phyloP scores from a whole-genome alignment of 768 basidiomycete genomes.

The Lentinus tigrinus region DNA sequence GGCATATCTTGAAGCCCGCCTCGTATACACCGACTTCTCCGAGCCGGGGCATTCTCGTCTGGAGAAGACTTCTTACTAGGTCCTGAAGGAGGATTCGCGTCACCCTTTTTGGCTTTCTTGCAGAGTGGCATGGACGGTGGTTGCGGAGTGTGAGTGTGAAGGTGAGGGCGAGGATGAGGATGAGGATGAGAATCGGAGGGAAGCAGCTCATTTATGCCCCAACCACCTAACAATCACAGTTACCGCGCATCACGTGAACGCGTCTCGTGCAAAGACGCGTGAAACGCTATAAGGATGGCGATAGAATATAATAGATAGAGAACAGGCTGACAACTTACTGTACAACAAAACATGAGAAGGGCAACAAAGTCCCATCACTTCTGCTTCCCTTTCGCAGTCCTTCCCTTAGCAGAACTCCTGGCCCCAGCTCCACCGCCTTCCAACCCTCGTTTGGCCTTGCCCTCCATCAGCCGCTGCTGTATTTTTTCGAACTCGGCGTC shows the following conservation, averaged over 20 bases:
- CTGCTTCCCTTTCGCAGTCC: conserved; percentile 13
- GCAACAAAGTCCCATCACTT: conserved; percentile 7
- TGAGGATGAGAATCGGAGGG: neutral
- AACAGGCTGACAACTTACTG: conserved; percentile 6
- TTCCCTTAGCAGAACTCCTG: conserved; percentile 5
- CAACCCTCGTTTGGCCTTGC: conserved; percentile 37
- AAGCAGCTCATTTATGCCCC: neutral
- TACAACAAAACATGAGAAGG: conserved; percentile 1
- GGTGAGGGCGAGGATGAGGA: too few relatives aligned
- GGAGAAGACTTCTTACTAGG: too few relatives aligned
- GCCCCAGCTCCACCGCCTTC: conserved; percentile 8
- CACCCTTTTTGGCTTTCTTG: too few relatives aligned
- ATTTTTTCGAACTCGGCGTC: conserved; percentile 64
- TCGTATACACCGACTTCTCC: too few relatives aligned
- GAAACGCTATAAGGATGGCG: neutral
- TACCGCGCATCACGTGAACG: neutral
- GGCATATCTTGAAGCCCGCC: too few relatives aligned
- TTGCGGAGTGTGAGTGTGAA: too few relatives aligned
- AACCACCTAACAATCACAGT: neutral
- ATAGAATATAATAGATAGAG: neutral
- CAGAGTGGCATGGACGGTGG: too few relatives aligned
- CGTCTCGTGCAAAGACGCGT: neutral
- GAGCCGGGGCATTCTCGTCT: too few relatives aligned
- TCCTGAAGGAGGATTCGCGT: too few relatives aligned
- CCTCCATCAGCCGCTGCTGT: conserved; percentile 55